Evolutionary conservation across 805 yeast species (phyloP), one percentile per base, ranked within the genome.

Genomic region (Yamadazyma tumulicola): DNA sequence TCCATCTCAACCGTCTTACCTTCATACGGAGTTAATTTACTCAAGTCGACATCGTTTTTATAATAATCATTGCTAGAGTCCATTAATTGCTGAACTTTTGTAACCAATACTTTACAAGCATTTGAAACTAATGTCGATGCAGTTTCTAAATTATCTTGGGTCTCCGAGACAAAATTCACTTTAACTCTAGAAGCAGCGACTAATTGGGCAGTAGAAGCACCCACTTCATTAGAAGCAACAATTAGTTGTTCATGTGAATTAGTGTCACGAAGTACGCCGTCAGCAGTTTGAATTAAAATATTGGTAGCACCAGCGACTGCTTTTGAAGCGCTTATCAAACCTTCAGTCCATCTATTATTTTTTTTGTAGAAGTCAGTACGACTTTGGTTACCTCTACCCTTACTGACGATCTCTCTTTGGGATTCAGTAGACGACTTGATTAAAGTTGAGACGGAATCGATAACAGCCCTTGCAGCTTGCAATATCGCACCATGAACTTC

Each of bases 291-390:
- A 40, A 87, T 87, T 43, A 87, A 69, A n/a, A 81, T 65, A 49
- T 80, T 82, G 2, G 96, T 88, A 1, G 95, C 77, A 2, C 76
- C 75, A 2, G 94, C 95, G 25, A 87, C 93, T 1, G 91, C 80
- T 48, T 82, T 81, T 1, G 95, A 86, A 12, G 96, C 96, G 40
- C 94, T 83, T 19, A 87, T 79, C 38, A 87, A 76, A 15, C 96
- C 96, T 59, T 88, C 95, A 0, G 96, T 85, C 96, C 96, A 87
- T 49, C 91, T 73, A 57, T 80, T 87, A 56, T 87, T 84, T 59
- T 85, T 86, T 55, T 81, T 84, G 61, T 88, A 88, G 56, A 81
- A 87, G 29, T 83, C 84, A 10, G 87, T 76, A 38, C 77, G 69
- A 1, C 85, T 68, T 30, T 72, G 77, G 0, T 77, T 57, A 3